Percentiles rank a stretch among this genome's conserved stretches.
These are phyloP conservation scores for Telopea speciosissima DNA, from an alignment of 177 flowering plant genomes.

Conservation along the genomic window DNA sequence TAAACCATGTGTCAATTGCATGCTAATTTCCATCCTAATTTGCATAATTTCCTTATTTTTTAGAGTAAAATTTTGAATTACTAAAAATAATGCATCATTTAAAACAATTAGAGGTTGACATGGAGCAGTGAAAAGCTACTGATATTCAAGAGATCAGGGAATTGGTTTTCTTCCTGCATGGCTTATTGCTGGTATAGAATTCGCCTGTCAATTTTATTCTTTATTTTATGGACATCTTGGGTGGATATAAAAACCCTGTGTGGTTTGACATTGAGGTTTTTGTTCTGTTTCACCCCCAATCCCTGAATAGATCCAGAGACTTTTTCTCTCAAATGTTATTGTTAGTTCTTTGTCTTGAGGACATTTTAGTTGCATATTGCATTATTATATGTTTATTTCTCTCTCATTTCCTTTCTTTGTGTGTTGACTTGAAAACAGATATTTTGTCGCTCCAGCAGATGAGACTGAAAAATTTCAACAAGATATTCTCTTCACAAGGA, in stretches of 20 bases:
- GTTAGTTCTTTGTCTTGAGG: not conserved
- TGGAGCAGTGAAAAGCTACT: not conserved
- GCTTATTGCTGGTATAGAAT: not conserved
- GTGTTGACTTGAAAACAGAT: not conserved
- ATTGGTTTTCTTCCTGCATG: not conserved
- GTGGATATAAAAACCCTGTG: not conserved
- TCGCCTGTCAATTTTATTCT: not conserved
- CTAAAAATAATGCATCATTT: not conserved
- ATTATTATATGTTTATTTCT: not conserved
- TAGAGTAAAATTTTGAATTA: too few relatives aligned
- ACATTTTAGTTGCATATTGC: too few relatives aligned
- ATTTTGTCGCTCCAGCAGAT: not conserved
- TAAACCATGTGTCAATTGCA: not conserved
- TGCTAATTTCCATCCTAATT: not conserved
- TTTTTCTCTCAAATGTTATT: too few relatives aligned
- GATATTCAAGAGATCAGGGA: not conserved
- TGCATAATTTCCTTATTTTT: too few relatives aligned
- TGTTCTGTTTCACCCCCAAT: too few relatives aligned
- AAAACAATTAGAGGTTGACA: not conserved
- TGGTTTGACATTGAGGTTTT: not conserved
- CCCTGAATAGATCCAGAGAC: too few relatives aligned
- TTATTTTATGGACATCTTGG: not conserved
- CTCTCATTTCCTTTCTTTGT: not conserved
- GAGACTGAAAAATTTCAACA: not conserved
- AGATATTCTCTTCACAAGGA: not conserved